Base-by-base conservation (phyloP, 139 green algal species). In the Chloropicon primus region DNA sequence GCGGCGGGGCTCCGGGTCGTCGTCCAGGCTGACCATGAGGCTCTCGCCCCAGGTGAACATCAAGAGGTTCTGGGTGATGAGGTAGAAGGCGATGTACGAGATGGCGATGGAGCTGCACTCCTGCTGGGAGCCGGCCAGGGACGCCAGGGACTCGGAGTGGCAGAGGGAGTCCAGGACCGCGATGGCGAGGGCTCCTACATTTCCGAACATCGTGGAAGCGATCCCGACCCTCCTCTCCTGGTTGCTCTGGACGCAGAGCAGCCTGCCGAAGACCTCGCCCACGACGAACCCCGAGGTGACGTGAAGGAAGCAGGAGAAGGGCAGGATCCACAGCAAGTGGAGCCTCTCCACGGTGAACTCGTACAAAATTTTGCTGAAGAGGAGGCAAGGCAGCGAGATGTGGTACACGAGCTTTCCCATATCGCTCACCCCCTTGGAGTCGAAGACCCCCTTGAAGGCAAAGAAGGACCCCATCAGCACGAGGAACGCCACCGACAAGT, bases 331-430 rank as follows among this genome's bases (percentile, higher is more conserved):
- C 24, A 75, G 72, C 25, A 41, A 10, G 10, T 5, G 5, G 5
- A 75, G 72, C 72, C 72, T 75, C 25, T 75, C 17, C 5, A 75
- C 17, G 72, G 72, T 75, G 72, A 75, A 27, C 25, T 75, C 72
- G 72, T 75, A 75, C 72, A 75, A 17, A 22, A 75, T 75, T 27
- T 75, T 75, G 5, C 5, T 41, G 72, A 75, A 75, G 10, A 75
- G 72, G 25, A 75, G 72, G 25, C 25, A 75, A 10, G 72, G 72
- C 72, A 75, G 26, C 10, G 72, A 75, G 5, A 75, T 17, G 72
- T 75, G 72, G 72, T 75, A 75, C 72, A 75, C 72, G 25, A 75
- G 72, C 17, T 28, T 75, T 5, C 72, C 72, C 25, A 75, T 22
- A 17, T 75, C 72, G 72, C 25, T 41, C 10, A 75, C 25, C 10